Evolutionary conservation across 2,329 filamentous ascomycete species (phyloP).

Genomic region (Cytospora schulzeri): DNA sequence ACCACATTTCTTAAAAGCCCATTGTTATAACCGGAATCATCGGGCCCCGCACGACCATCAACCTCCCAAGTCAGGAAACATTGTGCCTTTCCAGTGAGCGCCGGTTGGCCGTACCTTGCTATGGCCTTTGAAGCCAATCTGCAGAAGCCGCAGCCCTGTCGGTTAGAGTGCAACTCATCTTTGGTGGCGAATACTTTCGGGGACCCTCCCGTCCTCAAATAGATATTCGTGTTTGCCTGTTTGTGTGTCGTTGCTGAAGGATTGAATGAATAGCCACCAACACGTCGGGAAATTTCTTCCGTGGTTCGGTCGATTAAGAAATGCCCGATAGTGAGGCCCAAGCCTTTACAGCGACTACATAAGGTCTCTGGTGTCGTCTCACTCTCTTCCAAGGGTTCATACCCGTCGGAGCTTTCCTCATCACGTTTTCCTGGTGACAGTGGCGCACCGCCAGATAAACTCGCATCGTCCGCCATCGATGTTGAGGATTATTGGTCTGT

Average conservation of each 20-base stretch:
- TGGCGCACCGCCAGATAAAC: too few species aligned
- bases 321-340: background rate
- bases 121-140: background rate
- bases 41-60: background rate
- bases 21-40: background rate
- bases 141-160: background rate
- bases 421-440: too few species aligned
- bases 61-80: background rate
- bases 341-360: background rate
- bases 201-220: background rate
- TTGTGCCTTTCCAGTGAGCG: background rate
- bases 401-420: too few species aligned
- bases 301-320: background rate
- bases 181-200: background rate
- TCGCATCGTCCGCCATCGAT: too few species aligned
- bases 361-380: too few species aligned
- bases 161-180: background rate
- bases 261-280: background rate
- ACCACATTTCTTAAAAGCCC: background rate
- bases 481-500: too few species aligned
- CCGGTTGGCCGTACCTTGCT: background rate
- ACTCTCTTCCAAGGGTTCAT: too few species aligned
- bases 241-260: background rate
- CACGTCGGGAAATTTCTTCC: background rate
- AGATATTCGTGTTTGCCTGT: background rate